Evolutionary conservation across 1,284 basidiomycete genomes (phyloP), one percentile per base, ranked within the genome.

Genomic region (Sanguinoderma infundibulare): DNA sequence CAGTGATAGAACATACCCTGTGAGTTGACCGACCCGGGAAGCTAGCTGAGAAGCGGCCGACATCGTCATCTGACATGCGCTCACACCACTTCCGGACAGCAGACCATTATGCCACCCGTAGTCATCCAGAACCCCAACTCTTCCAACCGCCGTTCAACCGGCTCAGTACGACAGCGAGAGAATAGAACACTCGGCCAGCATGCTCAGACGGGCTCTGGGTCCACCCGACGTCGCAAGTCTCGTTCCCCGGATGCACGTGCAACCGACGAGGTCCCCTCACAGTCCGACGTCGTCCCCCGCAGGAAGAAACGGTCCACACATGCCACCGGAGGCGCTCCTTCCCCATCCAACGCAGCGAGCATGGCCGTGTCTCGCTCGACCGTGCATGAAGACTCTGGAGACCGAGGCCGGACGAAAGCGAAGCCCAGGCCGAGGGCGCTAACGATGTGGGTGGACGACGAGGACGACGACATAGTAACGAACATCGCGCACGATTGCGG

Each of bases 161-260:
- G 57, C 22, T 62, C 60, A 30, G 14, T 35, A 1, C 57, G 67
- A 8, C 67, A 69, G 22, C 55, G 69, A 24, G 69, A 70, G 57
- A 67, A 67, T 26, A 60, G 63, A 17, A 5, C 36, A 0, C 47
- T 60, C 20, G 51, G 17, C n/a, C 38, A 26, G 6, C 54, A 55
- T 14, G 1, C 20, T 2, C 38, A 55, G 14, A 15, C 47, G 2
- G 46, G 35, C 7, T 8, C 61, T 9, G 54, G 30, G 5, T 50
- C 58, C 7, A 49, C 14, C 1, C 63, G 69, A 34, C 63, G 69
- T 40, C 66, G 67, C 47, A 72, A 69, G 63, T 71, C 71, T 4
- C 71, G 67, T 32, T 72, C 71, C 3, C 71, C 71, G 22, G 71
- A 71, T 9, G 30, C 64, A 47, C 64, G 64, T 38, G 53, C 60